A percentile compares a stretch with the other conserved stretches of the same genome.
phyloP scores from a whole-genome alignment of 768 basidiomycete species.

The Lentinula guzmanii region DNA sequence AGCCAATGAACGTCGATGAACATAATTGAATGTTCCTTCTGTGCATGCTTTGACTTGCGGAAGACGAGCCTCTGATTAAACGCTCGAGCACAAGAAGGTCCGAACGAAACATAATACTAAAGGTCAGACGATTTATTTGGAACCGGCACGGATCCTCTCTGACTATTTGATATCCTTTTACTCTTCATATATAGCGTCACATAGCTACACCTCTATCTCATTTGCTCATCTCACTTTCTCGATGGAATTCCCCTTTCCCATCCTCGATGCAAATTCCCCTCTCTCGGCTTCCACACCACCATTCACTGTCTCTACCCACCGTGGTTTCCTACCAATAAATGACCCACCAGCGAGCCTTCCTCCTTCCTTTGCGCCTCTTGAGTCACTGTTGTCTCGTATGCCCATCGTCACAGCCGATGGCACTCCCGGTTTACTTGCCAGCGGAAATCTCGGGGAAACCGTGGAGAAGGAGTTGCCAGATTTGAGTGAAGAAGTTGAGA shows the following conservation, averaged over 20 bases:
- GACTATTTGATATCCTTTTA: not conserved
- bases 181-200: not conserved
- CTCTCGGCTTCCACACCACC: conserved; percentile 13
- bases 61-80: not conserved
- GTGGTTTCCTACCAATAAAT: conserved; percentile 19
- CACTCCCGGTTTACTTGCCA: conserved; percentile 21
- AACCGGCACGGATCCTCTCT: not conserved
- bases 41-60: not conserved
- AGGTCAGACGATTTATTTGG: not conserved
- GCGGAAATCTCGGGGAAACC: conserved; percentile 19
- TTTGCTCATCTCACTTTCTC: not conserved
- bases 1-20: not conserved
- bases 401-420: conserved; percentile 22
- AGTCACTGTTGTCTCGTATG: conserved; percentile 22
- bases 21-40: not conserved
- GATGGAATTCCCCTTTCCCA: conserved; percentile 10
- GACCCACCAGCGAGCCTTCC: conserved; percentile 22
- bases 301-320: conserved; percentile 17
- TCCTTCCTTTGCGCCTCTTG: conserved; percentile 17
- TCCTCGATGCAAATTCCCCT: not conserved
- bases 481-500: conserved; percentile 15
- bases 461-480: conserved; percentile 20
- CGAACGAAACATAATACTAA: not conserved
- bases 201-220: not conserved
- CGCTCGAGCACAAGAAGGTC: not conserved